These are phyloP conservation scores for Leucocoprinus leucothites DNA, from an alignment of 768 basidiomycete species.

Conservation along the genomic window DNA sequence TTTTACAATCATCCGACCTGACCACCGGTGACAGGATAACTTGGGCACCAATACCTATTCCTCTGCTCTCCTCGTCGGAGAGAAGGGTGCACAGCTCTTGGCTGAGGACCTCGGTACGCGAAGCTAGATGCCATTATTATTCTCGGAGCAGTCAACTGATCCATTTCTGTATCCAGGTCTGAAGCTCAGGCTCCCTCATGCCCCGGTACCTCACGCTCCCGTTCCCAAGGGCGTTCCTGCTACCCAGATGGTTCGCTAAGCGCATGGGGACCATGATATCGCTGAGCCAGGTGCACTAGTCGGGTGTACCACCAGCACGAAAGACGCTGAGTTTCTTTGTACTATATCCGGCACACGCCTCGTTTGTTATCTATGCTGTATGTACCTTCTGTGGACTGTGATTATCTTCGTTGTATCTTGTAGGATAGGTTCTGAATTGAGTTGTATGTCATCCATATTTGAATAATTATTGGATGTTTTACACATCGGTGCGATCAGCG, in stretches of 20 bases:
- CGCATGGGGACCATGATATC: background rate
- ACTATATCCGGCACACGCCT: background rate
- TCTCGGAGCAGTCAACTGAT: background rate
- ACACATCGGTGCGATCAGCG: no score
- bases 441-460: no score
- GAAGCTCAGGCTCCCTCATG: slow-evolving; percentile 60
- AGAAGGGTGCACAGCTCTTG: slow-evolving; percentile 63
- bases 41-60: slow-evolving; percentile 73
- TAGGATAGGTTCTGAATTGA: background rate
- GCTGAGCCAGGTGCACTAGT: background rate
- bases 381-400: background rate
- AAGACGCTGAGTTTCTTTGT: background rate
- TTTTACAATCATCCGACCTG: background rate
- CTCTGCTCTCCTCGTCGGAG: slow-evolving; percentile 64
- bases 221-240: slow-evolving; percentile 47
- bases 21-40: slow-evolving; percentile 46
- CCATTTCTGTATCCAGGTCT: slow-evolving; percentile 38
- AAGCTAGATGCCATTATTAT: background rate
- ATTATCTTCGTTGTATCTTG: background rate
- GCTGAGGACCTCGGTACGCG: slow-evolving; percentile 59
- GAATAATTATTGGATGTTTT: no score
- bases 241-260: slow-evolving; percentile 43
- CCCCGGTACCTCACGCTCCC: slow-evolving; percentile 68
- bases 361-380: background rate
- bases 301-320: background rate